Conservation (phyloP, 306 rosid species). For the Lathyrus aphaca region DNA sequence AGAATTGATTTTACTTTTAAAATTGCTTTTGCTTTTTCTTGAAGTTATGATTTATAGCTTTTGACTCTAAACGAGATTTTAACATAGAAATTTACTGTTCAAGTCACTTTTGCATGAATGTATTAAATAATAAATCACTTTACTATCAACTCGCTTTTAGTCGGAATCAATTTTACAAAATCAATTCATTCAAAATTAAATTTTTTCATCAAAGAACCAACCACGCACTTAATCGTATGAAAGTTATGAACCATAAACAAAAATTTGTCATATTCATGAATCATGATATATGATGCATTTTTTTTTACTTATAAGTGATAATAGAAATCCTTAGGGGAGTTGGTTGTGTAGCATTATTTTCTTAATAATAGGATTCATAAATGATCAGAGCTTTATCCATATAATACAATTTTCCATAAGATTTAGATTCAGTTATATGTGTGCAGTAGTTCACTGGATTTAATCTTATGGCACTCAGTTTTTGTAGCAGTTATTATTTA, state of each 20-base stretch:
- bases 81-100: too few relatives aligned
- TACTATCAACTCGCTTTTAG: too few relatives aligned
- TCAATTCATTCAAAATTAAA: too few relatives aligned
- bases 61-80: too few relatives aligned
- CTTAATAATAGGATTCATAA: slow-evolving; percentile 18
- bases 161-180: too few relatives aligned
- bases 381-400: not conserved
- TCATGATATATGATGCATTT: not conserved
- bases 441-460: not conserved
- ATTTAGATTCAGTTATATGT: not conserved
- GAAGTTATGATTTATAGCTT: too few relatives aligned
- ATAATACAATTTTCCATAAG: slow-evolving; percentile 1
- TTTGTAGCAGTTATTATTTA: slow-evolving; percentile 20
- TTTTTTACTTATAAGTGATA: too few relatives aligned
- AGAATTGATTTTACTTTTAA: too few relatives aligned
- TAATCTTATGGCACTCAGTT: not conserved
- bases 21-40: too few relatives aligned
- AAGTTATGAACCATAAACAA: not conserved
- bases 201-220: too few relatives aligned
- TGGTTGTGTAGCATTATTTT: slow-evolving; percentile 14
- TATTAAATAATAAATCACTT: too few relatives aligned
- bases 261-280: slow-evolving; percentile 7
- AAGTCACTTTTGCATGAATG: too few relatives aligned
- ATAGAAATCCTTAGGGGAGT: slow-evolving; percentile 4
- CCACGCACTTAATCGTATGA: not conserved